phyloP scores from a whole-genome alignment of 2,329 filamentous ascomycete species.

The Dothistroma septosporum region DNA sequence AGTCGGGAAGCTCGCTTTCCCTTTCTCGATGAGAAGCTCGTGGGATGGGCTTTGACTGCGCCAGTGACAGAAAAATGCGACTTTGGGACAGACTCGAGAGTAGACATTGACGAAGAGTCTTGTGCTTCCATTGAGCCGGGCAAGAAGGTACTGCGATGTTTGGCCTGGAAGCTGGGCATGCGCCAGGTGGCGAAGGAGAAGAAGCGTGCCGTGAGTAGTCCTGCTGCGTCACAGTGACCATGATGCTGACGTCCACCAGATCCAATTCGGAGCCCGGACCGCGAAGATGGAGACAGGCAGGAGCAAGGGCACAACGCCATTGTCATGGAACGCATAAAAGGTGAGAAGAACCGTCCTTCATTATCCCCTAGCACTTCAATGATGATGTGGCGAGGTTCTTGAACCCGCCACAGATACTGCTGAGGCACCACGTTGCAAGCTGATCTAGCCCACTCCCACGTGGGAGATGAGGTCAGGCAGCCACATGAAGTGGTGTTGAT shows the following conservation, averaged over 20 bases:
- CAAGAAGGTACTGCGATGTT: slow-evolving; percentile 73
- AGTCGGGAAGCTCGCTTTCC: slow-evolving; percentile 85
- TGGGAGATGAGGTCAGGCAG: slow-evolving; percentile 26
- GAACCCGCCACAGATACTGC: slow-evolving; percentile 31
- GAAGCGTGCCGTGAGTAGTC: slow-evolving; percentile 71
- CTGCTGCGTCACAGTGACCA: background rate
- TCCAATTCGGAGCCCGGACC: slow-evolving; percentile 43
- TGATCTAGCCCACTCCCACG: slow-evolving; percentile 24
- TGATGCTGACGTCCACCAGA: slow-evolving; percentile 29
- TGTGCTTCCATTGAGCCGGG: slow-evolving; percentile 60
- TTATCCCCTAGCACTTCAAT: slow-evolving; percentile 6
- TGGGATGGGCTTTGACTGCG: slow-evolving; percentile 70
- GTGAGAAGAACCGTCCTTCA: background rate
- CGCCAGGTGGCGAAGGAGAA: slow-evolving; percentile 71
- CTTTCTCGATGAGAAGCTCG: slow-evolving; percentile 79
- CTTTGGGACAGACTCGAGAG: slow-evolving; percentile 47
- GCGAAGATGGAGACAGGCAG: slow-evolving; percentile 49
- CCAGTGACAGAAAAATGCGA: slow-evolving; percentile 86
- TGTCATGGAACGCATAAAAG: slow-evolving; percentile 31
- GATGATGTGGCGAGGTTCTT: slow-evolving; percentile 26
- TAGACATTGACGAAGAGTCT: slow-evolving; percentile 17
- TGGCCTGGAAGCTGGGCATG: slow-evolving; percentile 73
- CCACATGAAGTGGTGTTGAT: slow-evolving; percentile 15
- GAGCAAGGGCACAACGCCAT: slow-evolving; percentile 45
- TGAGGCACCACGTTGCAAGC: slow-evolving; percentile 19